Percentiles rank a stretch among this genome's conserved stretches.
Evolutionary conservation across 176 grass and related monocot genomes (phyloP).

Genomic region (Canna indica): DNA sequence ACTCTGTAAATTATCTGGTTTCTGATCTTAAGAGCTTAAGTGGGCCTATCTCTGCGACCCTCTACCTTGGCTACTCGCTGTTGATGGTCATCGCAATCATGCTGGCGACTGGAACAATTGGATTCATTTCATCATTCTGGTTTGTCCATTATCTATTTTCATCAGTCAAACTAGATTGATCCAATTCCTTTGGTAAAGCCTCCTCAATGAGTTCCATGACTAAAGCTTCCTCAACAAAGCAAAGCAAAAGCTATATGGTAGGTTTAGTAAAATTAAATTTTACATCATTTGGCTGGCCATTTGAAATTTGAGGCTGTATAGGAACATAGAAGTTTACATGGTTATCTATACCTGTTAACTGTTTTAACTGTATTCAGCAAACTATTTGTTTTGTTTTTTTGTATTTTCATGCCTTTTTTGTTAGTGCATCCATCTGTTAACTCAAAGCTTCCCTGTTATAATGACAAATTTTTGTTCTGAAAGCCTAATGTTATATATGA

Average conservation of each 20-base stretch:
- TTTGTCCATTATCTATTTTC: slow-evolving; percentile 43
- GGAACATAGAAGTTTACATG: background rate
- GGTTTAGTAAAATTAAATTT: background rate
- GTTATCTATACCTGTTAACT: background rate
- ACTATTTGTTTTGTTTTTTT: background rate
- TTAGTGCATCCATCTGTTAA: background rate
- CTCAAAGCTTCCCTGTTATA: background rate
- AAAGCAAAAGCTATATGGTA: background rate
- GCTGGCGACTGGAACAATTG: slow-evolving; percentile 41
- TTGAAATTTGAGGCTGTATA: background rate
- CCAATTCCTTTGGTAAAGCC: background rate
- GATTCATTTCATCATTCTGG: slow-evolving; percentile 39
- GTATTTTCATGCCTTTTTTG: background rate
- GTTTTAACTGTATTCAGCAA: background rate
- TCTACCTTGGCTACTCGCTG: slow-evolving; percentile 42
- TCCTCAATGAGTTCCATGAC: too few species aligned
- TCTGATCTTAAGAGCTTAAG: slow-evolving; percentile 42
- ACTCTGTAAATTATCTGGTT: slow-evolving; percentile 37
- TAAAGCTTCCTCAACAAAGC: background rate
- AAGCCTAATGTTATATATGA: too few species aligned
- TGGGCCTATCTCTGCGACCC: slow-evolving; percentile 29
- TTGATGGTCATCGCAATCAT: slow-evolving; percentile 40
- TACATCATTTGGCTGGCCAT: too few species aligned
- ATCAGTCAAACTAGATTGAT: slow-evolving; percentile 36
- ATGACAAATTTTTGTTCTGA: background rate